phyloP scores from a whole-genome alignment of 352 stramenopile species.

The Globisporangium irregulare region DNA sequence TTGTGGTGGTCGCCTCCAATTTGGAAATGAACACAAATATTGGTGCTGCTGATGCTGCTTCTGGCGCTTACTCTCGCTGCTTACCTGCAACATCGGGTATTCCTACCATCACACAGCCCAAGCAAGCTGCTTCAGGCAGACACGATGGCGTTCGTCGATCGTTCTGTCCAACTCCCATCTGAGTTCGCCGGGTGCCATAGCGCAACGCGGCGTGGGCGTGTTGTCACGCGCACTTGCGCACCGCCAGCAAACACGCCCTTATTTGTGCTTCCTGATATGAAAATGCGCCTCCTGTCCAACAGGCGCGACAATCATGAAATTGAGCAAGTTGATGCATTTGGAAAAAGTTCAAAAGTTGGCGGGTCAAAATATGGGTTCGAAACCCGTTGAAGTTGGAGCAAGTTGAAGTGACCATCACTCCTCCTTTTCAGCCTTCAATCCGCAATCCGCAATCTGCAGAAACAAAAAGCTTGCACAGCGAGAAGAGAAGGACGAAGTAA shows the following conservation, averaged over 20 bases:
- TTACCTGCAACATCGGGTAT: background rate
- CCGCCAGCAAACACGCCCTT: background rate
- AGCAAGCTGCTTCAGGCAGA: background rate
- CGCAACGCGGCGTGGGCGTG: background rate
- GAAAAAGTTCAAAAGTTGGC: no score
- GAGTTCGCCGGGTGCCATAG: background rate
- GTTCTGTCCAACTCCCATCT: constrained; percentile 8
- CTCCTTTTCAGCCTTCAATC: background rate
- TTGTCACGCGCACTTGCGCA: background rate
- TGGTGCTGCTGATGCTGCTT: background rate
- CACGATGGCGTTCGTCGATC: background rate
- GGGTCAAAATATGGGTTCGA: background rate
- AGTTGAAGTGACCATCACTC: background rate
- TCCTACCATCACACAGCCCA: background rate
- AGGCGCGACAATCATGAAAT: background rate
- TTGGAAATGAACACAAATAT: background rate
- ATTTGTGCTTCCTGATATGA: background rate
- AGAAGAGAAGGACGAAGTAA: background rate
- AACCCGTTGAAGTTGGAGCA: background rate
- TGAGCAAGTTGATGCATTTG: no score
- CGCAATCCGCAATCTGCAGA: background rate
- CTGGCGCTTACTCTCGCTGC: background rate
- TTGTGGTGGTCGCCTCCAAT: background rate
- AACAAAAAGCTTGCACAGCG: background rate
- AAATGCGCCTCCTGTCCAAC: background rate